Evolutionary conservation across 805 yeast species (phyloP).

Genomic region (Spathaspora gorwiae): DNA sequence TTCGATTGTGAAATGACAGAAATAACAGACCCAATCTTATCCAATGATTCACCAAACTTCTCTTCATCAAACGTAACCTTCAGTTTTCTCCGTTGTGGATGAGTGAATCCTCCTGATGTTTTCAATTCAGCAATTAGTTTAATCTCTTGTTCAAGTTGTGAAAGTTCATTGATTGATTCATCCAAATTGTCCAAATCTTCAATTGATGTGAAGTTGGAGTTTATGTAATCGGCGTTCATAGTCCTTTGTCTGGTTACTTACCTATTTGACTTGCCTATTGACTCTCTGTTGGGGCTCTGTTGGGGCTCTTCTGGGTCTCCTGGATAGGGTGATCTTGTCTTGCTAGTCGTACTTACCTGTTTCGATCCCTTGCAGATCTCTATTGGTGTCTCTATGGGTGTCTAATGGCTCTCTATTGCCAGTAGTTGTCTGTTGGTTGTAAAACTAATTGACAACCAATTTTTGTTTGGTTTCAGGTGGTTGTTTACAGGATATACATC

Average conservation of each 20-base stretch:
- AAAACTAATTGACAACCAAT: background rate
- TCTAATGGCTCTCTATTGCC: no score
- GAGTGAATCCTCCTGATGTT: background rate
- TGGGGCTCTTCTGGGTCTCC: background rate
- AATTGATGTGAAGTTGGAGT: constrained; percentile 28
- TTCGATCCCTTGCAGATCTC: no score
- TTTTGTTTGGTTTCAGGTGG: background rate
- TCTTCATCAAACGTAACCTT: constrained; percentile 1
- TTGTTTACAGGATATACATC: background rate
- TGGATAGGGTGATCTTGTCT: no score
- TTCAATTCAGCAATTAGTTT: constrained; percentile 7
- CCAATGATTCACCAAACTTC: background rate
- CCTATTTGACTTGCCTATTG: no score
- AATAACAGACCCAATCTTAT: constrained; percentile 1
- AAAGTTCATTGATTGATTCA: constrained; percentile 20
- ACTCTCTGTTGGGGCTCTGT: no score
- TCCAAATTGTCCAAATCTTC: constrained; percentile 30
- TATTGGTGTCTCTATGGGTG: no score
- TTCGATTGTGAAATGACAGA: background rate
- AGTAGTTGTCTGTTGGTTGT: background rate
- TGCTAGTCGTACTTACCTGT: no score
- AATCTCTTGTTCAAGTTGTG: constrained; percentile 10
- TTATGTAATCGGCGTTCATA: constrained; percentile 18
- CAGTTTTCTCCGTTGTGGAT: background rate
- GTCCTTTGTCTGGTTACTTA: background rate